Percentiles rank a stretch among this genome's conserved stretches.
Evolutionary conservation across 768 basidiomycete species (phyloP).

Genomic region (Lactarius vividus): DNA sequence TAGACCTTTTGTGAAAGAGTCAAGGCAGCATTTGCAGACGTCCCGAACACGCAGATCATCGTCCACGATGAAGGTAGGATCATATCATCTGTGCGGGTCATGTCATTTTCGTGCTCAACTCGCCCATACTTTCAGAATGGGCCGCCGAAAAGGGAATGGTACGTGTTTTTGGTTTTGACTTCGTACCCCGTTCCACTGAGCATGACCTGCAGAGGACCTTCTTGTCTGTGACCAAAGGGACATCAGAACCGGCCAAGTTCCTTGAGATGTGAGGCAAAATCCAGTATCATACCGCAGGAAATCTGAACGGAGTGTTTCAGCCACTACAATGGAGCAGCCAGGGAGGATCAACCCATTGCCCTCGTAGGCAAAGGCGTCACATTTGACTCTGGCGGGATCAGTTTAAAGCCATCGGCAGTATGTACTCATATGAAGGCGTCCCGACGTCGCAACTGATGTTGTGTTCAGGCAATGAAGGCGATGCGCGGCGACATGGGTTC

Average conservation of each 20-base stretch:
- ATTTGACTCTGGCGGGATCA: slow-evolving; percentile 87
- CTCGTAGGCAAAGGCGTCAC: slow-evolving; percentile 89
- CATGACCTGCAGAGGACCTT: slow-evolving; percentile 57
- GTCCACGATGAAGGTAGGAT: slow-evolving; percentile 71
- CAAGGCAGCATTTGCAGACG: slow-evolving; percentile 58
- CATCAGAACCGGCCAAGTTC: slow-evolving; percentile 80
- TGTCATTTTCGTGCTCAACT: not conserved
- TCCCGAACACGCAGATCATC: slow-evolving; percentile 66
- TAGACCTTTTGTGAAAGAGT: slow-evolving; percentile 72
- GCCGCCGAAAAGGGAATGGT: slow-evolving; percentile 84
- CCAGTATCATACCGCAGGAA: not conserved
- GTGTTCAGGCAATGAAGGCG: slow-evolving; percentile 65
- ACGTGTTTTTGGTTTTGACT: slow-evolving; percentile 4
- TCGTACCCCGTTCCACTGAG: not conserved
- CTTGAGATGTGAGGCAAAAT: slow-evolving; percentile 63
- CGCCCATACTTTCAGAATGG: slow-evolving; percentile 76
- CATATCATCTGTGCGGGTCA: not conserved
- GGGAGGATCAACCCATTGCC: slow-evolving; percentile 58
- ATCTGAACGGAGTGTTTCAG: slow-evolving; percentile 36
- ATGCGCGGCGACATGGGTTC: slow-evolving; percentile 89
- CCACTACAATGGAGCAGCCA: slow-evolving; percentile 75
- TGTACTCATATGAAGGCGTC: slow-evolving; percentile 30
- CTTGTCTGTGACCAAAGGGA: slow-evolving; percentile 83
- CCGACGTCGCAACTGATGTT: not conserved
- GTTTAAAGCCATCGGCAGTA: slow-evolving; percentile 72